phyloP scores from a whole-genome alignment of 164 flowering plant genomes.

The Dillenia suffruticosa region DNA sequence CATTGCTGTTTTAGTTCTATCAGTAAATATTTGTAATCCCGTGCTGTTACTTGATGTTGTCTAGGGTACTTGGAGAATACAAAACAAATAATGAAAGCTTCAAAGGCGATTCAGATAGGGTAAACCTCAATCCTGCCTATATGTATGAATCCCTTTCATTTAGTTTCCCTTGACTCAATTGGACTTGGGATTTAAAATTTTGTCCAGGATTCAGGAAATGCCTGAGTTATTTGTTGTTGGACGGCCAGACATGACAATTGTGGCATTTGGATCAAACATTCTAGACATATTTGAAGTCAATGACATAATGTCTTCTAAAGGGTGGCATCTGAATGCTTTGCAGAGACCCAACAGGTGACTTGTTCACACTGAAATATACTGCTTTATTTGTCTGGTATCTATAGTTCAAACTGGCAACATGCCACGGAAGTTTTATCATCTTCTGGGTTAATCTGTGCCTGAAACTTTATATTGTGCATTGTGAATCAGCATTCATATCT shows the following conservation, averaged over 20 bases:
- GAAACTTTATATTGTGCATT: slow-evolving; percentile 4
- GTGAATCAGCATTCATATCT: slow-evolving; percentile 79
- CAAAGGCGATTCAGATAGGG: slow-evolving; percentile 79
- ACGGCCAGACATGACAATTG: slow-evolving; percentile 90
- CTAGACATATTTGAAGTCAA: slow-evolving; percentile 93
- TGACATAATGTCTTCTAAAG: slow-evolving; percentile 79
- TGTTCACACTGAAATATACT: background rate
- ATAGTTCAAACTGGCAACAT: too few species aligned
- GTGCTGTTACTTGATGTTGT: slow-evolving; percentile 3
- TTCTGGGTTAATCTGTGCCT: too few species aligned
- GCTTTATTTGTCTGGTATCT: too few species aligned
- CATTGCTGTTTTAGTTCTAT: background rate
- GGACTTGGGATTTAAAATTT: background rate
- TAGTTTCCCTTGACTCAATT: background rate
- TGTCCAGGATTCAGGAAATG: slow-evolving; percentile 64
- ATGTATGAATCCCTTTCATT: too few species aligned
- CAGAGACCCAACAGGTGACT: slow-evolving; percentile 89
- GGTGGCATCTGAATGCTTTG: slow-evolving; percentile 96
- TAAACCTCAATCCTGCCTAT: slow-evolving; percentile 12
- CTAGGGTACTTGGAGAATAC: slow-evolving; percentile 82
- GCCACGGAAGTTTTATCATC: too few species aligned
- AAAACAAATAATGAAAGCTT: slow-evolving; percentile 74
- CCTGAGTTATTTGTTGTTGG: slow-evolving; percentile 78
- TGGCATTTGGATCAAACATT: slow-evolving; percentile 76
- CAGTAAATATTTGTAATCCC: too few species aligned